A percentile compares a stretch with the other conserved stretches of the same genome.
These are phyloP conservation scores for Aspergillus amoenus DNA, from an alignment of 2,329 filamentous ascomycete species.

Conservation along the genomic window DNA sequence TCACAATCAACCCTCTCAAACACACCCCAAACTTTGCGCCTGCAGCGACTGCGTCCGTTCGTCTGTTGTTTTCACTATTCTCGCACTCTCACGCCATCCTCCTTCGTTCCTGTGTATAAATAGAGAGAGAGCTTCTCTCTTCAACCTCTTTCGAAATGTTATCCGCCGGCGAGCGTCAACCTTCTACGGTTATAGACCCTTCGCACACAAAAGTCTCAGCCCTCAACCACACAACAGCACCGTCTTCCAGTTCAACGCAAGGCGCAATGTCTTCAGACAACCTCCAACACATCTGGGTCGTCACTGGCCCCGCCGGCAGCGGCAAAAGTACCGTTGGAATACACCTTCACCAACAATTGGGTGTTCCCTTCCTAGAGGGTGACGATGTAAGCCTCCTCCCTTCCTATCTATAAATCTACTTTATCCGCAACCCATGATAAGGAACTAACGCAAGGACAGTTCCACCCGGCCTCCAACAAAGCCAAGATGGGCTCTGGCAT, in stretches of 20 bases:
- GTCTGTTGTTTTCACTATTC: conserved; percentile 10
- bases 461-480: conserved; percentile 65
- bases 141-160: conserved; percentile 27
- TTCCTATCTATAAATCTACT: background rate
- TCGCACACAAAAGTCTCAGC: conserved; percentile 22
- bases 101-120: background rate
- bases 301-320: conserved; percentile 76
- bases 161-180: conserved; percentile 38
- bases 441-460: conserved; percentile 29
- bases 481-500: conserved; percentile 86
- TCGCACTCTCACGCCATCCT: conserved; percentile 11
- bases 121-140: background rate
- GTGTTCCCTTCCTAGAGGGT: conserved; percentile 72
- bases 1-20: background rate
- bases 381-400: conserved; percentile 62
- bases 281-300: conserved; percentile 72
- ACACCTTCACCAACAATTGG: conserved; percentile 61
- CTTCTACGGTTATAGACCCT: conserved; percentile 23
- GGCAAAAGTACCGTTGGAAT: conserved; percentile 76
- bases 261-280: conserved; percentile 12
- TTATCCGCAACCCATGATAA: background rate
- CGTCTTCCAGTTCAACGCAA: conserved; percentile 1
- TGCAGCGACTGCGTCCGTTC: conserved; percentile 20
- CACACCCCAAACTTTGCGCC: conserved; percentile 6
- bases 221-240: conserved; percentile 17